Evolutionary conservation across 495 filamentous ascomycete genomes (phyloP).

Genomic region (Neurospora sp.): DNA sequence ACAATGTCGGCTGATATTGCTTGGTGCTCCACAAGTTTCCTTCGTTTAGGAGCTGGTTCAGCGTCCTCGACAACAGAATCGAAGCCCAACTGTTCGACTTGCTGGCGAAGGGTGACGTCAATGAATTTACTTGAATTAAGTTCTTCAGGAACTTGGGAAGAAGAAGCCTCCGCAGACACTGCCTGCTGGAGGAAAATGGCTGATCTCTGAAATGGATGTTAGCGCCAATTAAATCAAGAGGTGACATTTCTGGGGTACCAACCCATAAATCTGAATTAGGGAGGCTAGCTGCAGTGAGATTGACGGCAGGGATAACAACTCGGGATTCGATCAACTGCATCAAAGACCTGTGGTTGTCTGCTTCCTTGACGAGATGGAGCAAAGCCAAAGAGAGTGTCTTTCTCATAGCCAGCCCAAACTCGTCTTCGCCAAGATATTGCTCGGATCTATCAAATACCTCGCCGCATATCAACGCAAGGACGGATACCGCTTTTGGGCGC

Average conservation of each 20-base stretch:
- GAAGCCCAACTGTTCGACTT: constrained; percentile 14
- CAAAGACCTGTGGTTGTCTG: constrained; percentile 18
- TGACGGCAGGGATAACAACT: constrained; percentile 14
- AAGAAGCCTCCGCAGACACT: background rate
- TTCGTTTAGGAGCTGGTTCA: constrained; percentile 22
- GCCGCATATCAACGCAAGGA: constrained; percentile 23
- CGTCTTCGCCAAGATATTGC: constrained; percentile 11
- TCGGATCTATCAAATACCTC: constrained; percentile 12
- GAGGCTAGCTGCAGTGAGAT: constrained; percentile 9
- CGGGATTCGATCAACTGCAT: constrained; percentile 24
- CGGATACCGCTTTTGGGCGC: constrained; percentile 21
- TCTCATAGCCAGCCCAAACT: constrained; percentile 4
- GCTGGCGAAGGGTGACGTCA: constrained; percentile 17
- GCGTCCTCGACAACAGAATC: constrained; percentile 3
- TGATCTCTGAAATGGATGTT: constrained; percentile 19
- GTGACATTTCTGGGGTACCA: background rate
- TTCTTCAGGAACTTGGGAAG: constrained; percentile 1
- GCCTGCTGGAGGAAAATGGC: constrained; percentile 20
- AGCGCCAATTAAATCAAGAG: constrained; percentile 5
- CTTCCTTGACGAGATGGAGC: constrained; percentile 22
- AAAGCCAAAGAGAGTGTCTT: constrained; percentile 18
- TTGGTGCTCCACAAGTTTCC: constrained; percentile 15
- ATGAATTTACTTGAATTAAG: constrained; percentile 16
- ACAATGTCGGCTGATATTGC: constrained; percentile 7
- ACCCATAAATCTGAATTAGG: background rate